phyloP scores from a whole-genome alignment of 2,329 filamentous ascomycete genomes.

The Cladophialophora yegresii region DNA sequence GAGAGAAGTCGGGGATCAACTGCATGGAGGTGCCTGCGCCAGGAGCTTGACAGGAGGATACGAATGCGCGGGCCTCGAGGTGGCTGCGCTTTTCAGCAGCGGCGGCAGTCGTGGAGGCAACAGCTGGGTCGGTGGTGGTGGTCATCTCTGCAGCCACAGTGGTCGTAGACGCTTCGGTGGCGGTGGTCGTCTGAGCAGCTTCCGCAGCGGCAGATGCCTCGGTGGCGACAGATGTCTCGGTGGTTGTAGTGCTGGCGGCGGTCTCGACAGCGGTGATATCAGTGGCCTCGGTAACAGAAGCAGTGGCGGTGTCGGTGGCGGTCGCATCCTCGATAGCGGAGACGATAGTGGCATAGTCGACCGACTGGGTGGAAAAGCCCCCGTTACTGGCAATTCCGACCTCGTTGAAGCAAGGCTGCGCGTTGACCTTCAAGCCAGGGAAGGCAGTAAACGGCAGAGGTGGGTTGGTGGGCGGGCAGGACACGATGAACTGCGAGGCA shows the following conservation, averaged over 20 bases:
- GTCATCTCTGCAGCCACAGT: background rate
- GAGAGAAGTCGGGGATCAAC: constrained; percentile 32
- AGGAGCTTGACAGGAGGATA: constrained; percentile 19
- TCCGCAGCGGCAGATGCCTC: background rate
- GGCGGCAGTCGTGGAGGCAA: constrained; percentile 4
- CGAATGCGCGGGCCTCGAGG: constrained; percentile 12
- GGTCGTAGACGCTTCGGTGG: constrained; percentile 2
- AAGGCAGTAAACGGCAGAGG: constrained; percentile 66
- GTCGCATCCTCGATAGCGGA: constrained; percentile 4
- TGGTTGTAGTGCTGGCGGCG: background rate
- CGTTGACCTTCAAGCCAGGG: constrained; percentile 50
- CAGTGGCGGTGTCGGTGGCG: constrained; percentile 12
- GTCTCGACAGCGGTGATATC: constrained; percentile 6
- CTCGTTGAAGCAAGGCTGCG: constrained; percentile 29
- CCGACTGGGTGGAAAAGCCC: constrained; percentile 5
- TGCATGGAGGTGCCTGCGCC: constrained; percentile 26
- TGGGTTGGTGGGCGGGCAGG: constrained; percentile 64
- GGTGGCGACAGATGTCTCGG: too few species aligned
- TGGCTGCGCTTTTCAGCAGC: background rate
- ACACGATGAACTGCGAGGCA: constrained; percentile 70
- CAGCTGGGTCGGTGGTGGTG: background rate
- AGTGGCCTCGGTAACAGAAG: background rate
- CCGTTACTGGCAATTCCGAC: constrained; percentile 5
- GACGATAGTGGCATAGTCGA: constrained; percentile 14
- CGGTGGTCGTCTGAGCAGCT: background rate